Conservation (phyloP, 2,329 filamentous ascomycete species). For the Trichoderma gracile region DNA sequence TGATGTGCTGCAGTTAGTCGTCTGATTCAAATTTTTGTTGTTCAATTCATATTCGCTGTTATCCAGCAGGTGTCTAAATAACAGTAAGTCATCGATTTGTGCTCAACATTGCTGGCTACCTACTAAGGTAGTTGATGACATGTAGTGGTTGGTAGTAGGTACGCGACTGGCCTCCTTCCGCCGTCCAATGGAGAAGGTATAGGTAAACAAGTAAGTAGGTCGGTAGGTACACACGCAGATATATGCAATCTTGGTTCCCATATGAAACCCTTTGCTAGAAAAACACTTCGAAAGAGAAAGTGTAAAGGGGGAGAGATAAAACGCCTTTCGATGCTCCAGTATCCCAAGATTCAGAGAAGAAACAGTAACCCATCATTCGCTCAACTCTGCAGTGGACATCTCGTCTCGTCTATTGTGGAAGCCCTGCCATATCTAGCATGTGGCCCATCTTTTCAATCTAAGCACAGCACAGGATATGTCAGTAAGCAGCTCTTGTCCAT, state of each 20-base stretch:
- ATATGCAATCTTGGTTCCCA: neutral
- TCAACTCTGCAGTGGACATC: too few species aligned
- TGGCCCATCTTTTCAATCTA: slow-evolving; percentile 89
- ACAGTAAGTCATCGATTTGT: neutral
- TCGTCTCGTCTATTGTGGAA: neutral
- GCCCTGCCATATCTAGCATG: slow-evolving; percentile 61
- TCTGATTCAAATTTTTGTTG: neutral
- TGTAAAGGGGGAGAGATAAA: neutral
- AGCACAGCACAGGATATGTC: slow-evolving; percentile 26
- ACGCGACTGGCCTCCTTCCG: neutral
- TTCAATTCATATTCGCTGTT: neutral
- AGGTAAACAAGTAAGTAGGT: too few species aligned
- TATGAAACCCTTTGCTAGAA: too few species aligned
- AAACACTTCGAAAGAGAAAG: neutral
- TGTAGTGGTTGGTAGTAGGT: neutral
- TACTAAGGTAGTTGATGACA: neutral
- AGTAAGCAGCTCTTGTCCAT: slow-evolving; percentile 23
- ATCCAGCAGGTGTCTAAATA: neutral
- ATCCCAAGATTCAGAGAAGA: neutral
- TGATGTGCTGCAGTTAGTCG: neutral
- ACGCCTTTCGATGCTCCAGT: slow-evolving; percentile 14
- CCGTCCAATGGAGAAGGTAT: neutral
- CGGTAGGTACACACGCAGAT: neutral
- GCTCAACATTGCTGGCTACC: slow-evolving; percentile 1
- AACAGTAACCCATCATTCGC: neutral